Evolutionary conservation across 306 rosid species (phyloP), one percentile per base, ranked within the genome.

Genomic region (Malus sylvestris): DNA sequence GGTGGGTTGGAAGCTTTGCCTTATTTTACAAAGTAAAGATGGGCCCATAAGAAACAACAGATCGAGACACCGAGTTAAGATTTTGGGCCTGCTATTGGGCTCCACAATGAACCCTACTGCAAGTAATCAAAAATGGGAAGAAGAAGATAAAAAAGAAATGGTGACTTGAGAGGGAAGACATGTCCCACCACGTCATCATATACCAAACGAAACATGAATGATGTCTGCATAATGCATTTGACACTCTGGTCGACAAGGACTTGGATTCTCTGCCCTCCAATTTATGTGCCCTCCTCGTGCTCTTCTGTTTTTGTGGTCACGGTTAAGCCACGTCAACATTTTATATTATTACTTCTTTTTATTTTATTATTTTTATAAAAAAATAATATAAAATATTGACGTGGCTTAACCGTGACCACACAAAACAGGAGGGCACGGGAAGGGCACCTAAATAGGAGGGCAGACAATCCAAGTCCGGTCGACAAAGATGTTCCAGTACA

Each of bases 111-210:
- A 76, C 79, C 72, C 81, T 80, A 81, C 81, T 32, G 70, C 52
- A 49, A 5, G 55, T 71, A 64, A 83, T 81, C 80, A 40, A 85
- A 75, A 30, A 60, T n/a, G 4, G 13, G 3, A 57, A n/a, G 11
- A 25, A 25, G 25, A 14, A 61, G 29, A 6, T 5, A 15, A 27
- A 76, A 78, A 79, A 84, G 80, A 82, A 78, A 74, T 70, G 77
- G 91, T 73, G 96, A 85, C 83, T 81, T 52, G 83, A 83, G 86
- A 86, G 46, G 83, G 45, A 81, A 78, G 86, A 80, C 73, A 76
- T 83, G 91, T 81, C 92, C 88, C 84, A 83, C 91, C 74, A 30
- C 22, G 70, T 66, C 65, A 75, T 80, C 81, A 71, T 81, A 64
- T 55, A 57, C 77, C 44, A 76, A 71, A 76, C 74, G 69, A 60